These are phyloP conservation scores for Globisporangium nagaii DNA, from an alignment of 352 stramenopile genomes.

Conservation along the genomic window DNA sequence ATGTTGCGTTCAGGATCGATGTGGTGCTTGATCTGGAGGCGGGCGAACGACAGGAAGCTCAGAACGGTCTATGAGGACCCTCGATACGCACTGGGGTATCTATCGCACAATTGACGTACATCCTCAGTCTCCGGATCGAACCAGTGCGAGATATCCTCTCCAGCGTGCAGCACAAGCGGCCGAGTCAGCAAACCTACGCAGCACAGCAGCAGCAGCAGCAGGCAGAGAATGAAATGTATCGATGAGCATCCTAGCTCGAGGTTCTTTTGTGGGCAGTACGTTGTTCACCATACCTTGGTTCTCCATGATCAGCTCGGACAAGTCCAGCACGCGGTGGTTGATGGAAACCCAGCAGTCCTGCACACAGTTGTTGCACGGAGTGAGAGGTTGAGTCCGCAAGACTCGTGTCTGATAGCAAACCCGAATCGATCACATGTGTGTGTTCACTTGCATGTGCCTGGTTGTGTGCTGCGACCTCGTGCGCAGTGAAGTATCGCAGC, in stretches of 20 bases:
- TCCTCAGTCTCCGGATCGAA: conserved; percentile 77
- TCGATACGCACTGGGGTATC: too few relatives aligned
- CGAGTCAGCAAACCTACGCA: conserved; percentile 78
- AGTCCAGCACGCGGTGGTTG: conserved; percentile 73
- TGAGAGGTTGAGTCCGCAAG: not conserved
- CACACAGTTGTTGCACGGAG: too few relatives aligned
- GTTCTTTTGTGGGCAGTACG: not conserved
- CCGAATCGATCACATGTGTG: not conserved
- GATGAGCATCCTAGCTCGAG: not conserved
- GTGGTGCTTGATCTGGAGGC: conserved; percentile 61
- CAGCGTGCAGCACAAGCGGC: conserved; percentile 77
- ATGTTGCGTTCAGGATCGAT: conserved; percentile 73
- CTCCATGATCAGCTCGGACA: conserved; percentile 69
- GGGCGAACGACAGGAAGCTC: not conserved
- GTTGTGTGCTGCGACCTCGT: conserved; percentile 83
- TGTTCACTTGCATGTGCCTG: conserved; percentile 41
- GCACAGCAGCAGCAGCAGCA: not conserved
- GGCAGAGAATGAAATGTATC: not conserved
- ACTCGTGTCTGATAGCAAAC: not conserved
- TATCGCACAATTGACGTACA: conserved; percentile 31
- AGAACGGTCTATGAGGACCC: not conserved
- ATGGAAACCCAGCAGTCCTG: conserved; percentile 80
- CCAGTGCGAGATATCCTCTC: conserved; percentile 90
- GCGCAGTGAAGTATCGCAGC: conserved; percentile 64
- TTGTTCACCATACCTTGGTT: conserved; percentile 33